Conservation (phyloP, 352 stramenopile genomes). For the Elongisporangium prolatum region DNA sequence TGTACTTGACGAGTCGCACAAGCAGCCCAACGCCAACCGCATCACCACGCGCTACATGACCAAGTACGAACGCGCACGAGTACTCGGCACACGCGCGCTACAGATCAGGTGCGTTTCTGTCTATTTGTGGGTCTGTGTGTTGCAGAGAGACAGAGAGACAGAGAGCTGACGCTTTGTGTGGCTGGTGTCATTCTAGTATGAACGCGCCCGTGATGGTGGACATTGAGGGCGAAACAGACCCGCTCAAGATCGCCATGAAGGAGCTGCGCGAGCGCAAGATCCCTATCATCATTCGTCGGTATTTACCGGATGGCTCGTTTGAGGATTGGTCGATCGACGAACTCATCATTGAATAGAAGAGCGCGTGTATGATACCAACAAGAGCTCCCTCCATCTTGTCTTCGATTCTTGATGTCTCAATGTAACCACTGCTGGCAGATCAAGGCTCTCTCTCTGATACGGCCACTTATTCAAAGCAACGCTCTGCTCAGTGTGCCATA, state of each 20-base stretch:
- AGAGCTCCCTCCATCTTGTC: background rate
- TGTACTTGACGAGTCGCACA: constrained; percentile 83
- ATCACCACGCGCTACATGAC: constrained; percentile 99
- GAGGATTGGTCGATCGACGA: constrained; percentile 99
- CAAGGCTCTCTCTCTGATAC: too few species aligned
- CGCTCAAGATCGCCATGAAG: constrained; percentile 99
- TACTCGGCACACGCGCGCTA: constrained; percentile 97
- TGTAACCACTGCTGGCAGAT: background rate
- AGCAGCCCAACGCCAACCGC: constrained; percentile 81
- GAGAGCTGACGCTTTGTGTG: constrained; percentile 1
- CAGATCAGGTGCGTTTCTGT: constrained; percentile 90
- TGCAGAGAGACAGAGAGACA: constrained; percentile 1
- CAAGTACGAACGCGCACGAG: constrained; percentile 98
- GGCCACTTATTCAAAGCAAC: too few species aligned
- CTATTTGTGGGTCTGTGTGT: background rate
- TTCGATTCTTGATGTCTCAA: background rate
- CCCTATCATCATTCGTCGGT: constrained; percentile 99
- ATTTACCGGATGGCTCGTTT: constrained; percentile 98
- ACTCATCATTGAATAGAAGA: constrained; percentile 96
- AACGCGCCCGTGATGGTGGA: constrained; percentile 95
- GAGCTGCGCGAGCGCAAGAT: constrained; percentile 99
- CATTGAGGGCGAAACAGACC: constrained; percentile 98
- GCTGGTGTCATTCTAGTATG: constrained; percentile 56
- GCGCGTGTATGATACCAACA: background rate
- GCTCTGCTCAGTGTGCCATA: too few species aligned